Conservation (phyloP, 345 rosid species). For the Mercurialis annua region DNA sequence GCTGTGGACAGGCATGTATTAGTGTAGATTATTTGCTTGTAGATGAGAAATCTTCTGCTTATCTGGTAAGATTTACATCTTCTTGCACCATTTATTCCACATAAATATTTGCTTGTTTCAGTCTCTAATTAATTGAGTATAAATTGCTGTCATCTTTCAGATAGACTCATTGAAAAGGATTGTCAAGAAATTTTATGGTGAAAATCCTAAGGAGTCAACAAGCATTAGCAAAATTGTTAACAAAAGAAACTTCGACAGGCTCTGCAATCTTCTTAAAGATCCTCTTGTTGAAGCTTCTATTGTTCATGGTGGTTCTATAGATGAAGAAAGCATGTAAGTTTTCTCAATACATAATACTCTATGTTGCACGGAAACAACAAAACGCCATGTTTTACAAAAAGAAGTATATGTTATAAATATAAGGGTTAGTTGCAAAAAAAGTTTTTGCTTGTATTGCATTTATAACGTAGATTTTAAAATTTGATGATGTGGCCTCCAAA, state of each 20-base stretch:
- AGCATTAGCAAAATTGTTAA: conserved; percentile 51
- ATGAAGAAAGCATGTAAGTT: conserved; percentile 60
- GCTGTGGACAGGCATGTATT: conserved; percentile 83
- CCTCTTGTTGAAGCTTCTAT: conserved; percentile 57
- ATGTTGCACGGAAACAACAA: no score
- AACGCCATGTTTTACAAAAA: no score
- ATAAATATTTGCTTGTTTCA: neutral
- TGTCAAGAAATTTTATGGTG: conserved; percentile 56
- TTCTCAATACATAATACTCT: no score
- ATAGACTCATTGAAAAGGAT: conserved; percentile 49
- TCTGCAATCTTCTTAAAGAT: conserved; percentile 49
- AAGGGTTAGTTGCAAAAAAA: no score
- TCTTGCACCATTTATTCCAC: neutral
- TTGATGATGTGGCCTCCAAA: no score
- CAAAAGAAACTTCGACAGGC: conserved; percentile 50
- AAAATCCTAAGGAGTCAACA: conserved; percentile 46
- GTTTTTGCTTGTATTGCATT: no score
- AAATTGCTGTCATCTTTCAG: conserved; percentile 34
- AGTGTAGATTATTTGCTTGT: conserved; percentile 65
- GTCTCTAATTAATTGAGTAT: neutral
- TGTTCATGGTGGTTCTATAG: conserved; percentile 61
- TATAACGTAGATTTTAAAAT: no score
- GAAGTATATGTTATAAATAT: no score
- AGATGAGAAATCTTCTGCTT: conserved; percentile 47
- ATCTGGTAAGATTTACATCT: conserved; percentile 41